A percentile compares a stretch with the other conserved stretches of the same genome.
Conservation (phyloP, 306 rosid species). For the Dalbergia oliveri region DNA sequence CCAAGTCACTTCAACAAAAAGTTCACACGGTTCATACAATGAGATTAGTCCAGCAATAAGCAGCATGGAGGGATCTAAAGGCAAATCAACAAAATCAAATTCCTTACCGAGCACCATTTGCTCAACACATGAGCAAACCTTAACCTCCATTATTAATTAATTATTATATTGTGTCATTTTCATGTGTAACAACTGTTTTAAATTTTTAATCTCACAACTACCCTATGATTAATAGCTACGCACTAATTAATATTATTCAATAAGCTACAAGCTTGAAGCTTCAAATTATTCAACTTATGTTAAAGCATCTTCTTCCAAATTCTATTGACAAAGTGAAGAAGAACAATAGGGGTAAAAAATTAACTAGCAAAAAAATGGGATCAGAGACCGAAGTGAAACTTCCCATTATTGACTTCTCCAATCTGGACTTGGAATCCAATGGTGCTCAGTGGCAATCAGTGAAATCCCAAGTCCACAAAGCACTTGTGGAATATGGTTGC, state of each 20-base stretch:
- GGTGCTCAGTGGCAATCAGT: conserved; percentile 53
- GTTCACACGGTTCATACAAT: too few species aligned
- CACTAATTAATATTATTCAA: background rate
- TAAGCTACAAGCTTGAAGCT: background rate
- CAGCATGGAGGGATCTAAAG: too few species aligned
- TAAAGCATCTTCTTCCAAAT: background rate
- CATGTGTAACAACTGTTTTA: background rate
- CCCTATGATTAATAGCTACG: background rate
- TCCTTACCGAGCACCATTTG: too few species aligned
- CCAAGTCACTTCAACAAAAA: too few species aligned
- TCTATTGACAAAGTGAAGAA: background rate
- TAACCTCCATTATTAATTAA: too few species aligned
- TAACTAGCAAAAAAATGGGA: conserved; percentile 46
- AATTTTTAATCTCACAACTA: background rate
- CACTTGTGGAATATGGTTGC: conserved; percentile 69
- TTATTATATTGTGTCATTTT: background rate
- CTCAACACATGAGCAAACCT: too few species aligned
- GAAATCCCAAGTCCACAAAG: conserved; percentile 59
- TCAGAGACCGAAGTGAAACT: conserved; percentile 53
- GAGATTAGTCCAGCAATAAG: too few species aligned
- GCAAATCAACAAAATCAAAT: too few species aligned
- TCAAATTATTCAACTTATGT: conserved; percentile 17
- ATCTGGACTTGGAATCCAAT: conserved; percentile 12
- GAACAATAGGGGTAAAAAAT: background rate
- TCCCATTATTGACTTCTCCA: conserved; percentile 63